phyloP scores from a whole-genome alignment of 306 rosid genomes.

The Pyrus pyrifolia region DNA sequence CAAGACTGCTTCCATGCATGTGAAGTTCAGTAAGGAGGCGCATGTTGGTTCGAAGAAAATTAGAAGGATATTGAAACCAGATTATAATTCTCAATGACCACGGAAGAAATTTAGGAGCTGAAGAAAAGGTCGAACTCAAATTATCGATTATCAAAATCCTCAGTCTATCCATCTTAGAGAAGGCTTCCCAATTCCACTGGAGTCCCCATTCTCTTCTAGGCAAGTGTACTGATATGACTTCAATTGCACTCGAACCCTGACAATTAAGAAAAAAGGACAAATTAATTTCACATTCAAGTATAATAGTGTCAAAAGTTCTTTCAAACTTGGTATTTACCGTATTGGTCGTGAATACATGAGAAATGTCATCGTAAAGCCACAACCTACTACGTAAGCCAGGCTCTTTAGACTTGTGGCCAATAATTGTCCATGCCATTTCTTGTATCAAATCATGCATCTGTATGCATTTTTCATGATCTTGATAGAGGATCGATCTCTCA shows the following conservation, averaged over 20 bases:
- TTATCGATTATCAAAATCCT: background rate
- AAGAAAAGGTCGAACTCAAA: background rate
- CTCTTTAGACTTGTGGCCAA: background rate
- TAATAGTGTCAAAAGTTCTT: background rate
- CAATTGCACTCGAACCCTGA: constrained; percentile 3
- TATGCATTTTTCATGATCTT: no score
- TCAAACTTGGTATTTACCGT: background rate
- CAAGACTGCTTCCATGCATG: background rate
- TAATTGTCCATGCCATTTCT: constrained; percentile 9
- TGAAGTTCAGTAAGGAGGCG: background rate
- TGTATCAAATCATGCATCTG: constrained; percentile 3
- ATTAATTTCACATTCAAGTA: background rate
- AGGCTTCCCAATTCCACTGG: background rate
- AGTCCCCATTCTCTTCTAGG: background rate
- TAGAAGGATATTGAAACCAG: constrained; percentile 6
- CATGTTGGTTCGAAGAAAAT: background rate
- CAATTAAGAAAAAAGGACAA: background rate
- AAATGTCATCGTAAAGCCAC: no score
- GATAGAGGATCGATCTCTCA: background rate
- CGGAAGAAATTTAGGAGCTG: constrained; percentile 1
- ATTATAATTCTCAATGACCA: background rate
- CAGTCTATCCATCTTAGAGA: constrained; percentile 14
- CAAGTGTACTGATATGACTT: background rate
- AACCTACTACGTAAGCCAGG: no score
- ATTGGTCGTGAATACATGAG: background rate